These are phyloP conservation scores for Astrothelium macrocarpum DNA, from an alignment of 495 filamentous ascomycete species.

Conservation along the genomic window DNA sequence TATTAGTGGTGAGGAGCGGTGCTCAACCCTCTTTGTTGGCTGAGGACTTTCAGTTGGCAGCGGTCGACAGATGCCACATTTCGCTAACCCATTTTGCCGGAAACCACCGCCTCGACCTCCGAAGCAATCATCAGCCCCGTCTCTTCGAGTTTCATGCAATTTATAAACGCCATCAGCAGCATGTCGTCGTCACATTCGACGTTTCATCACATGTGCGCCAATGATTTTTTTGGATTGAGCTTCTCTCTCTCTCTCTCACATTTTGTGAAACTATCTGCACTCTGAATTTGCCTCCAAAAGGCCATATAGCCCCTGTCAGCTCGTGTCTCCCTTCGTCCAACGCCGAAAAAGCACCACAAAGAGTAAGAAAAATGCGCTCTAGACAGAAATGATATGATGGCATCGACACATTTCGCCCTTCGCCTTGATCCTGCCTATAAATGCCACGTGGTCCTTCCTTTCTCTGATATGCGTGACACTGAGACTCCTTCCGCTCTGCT, in stretches of 20 bases:
- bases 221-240: too few species aligned
- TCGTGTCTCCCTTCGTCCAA: not conserved
- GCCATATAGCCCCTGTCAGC: not conserved
- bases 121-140: not conserved
- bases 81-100: not conserved
- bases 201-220: too few species aligned
- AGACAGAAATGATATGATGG: not conserved
- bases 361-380: not conserved
- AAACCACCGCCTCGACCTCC: not conserved
- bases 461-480: not conserved
- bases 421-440: not conserved
- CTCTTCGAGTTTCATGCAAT: not conserved
- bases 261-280: not conserved
- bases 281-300: not conserved
- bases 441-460: not conserved
- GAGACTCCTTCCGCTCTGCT: not conserved
- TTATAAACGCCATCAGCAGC: not conserved
- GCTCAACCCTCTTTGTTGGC: conserved; percentile 6
- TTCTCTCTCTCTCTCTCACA: not conserved
- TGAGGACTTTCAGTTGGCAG: not conserved
- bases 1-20: not conserved
- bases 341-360: not conserved
- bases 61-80: not conserved
- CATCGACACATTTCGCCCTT: not conserved
- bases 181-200: too few species aligned